phyloP scores from a whole-genome alignment of 1,139 yeast genomes.

The Schizosaccharomyces versatilis region DNA sequence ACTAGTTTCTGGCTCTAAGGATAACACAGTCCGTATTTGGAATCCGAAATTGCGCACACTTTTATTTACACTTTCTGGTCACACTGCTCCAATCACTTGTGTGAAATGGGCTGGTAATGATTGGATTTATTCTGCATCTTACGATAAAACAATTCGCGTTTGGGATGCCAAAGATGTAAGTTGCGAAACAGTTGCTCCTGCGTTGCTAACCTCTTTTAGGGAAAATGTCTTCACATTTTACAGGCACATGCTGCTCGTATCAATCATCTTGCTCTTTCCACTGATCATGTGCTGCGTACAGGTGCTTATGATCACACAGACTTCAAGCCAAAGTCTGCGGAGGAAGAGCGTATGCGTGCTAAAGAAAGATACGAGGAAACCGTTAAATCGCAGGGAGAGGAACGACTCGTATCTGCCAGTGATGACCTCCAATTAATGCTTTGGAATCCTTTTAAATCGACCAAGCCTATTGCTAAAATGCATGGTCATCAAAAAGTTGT shows the following conservation, averaged over 20 bases:
- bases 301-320: constrained; percentile 59
- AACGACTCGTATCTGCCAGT: constrained; percentile 78
- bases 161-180: constrained; percentile 50
- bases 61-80: constrained; percentile 47
- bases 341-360: constrained; percentile 24
- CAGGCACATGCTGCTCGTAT: constrained; percentile 96
- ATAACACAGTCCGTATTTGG: constrained; percentile 79
- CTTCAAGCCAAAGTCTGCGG: constrained; percentile 23
- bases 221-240: constrained; percentile 39
- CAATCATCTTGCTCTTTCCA: constrained; percentile 73
- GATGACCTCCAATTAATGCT: constrained; percentile 95
- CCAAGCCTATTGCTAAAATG: constrained; percentile 76
- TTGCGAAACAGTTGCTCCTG: constrained; percentile 12
- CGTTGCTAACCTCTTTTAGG: constrained; percentile 1
- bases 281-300: constrained; percentile 66
- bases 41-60: constrained; percentile 41
- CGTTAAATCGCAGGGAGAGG: constrained; percentile 46
- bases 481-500: constrained; percentile 95
- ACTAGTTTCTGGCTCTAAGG: constrained; percentile 75
- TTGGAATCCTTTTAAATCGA: constrained; percentile 68
- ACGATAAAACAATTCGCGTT: constrained; percentile 2
- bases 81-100: constrained; percentile 71
- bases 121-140: constrained; percentile 36
- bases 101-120: constrained; percentile 92
- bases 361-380: constrained; percentile 51